These are phyloP conservation scores for Xylariaceae sp. DNA, from an alignment of 2,329 filamentous ascomycete species.

Conservation along the genomic window DNA sequence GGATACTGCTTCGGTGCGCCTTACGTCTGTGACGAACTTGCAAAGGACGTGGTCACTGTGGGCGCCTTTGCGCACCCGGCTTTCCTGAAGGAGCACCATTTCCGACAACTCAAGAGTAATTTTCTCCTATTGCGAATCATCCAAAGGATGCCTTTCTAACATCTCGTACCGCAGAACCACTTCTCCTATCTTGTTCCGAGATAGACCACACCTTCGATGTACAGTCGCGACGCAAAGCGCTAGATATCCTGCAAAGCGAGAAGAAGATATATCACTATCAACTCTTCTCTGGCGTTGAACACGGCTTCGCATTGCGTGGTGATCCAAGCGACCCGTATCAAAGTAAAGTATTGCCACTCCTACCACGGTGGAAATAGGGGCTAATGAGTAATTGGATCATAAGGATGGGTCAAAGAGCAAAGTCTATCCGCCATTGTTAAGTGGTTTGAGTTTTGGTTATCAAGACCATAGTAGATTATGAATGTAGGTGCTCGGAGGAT, in stretches of 20 bases:
- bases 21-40: slow-evolving; percentile 43
- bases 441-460: slow-evolving; percentile 32
- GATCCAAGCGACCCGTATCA: slow-evolving; percentile 46
- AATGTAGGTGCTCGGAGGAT: too few relatives aligned
- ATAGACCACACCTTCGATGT: slow-evolving; percentile 43
- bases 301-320: slow-evolving; percentile 62
- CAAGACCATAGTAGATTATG: neutral
- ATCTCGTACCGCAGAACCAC: slow-evolving; percentile 32
- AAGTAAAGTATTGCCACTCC: slow-evolving; percentile 25
- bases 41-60: slow-evolving; percentile 34
- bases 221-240: slow-evolving; percentile 37
- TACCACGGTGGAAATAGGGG: neutral
- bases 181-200: slow-evolving; percentile 46
- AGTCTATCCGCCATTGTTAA: slow-evolving; percentile 26
- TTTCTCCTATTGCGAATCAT: neutral
- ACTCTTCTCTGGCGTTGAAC: slow-evolving; percentile 59
- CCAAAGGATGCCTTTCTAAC: neutral
- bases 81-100: slow-evolving; percentile 46
- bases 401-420: slow-evolving; percentile 33
- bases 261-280: slow-evolving; percentile 58
- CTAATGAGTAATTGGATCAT: too few relatives aligned
- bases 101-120: slow-evolving; percentile 37
- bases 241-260: slow-evolving; percentile 41
- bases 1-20: slow-evolving; percentile 44
- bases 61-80: slow-evolving; percentile 53